Conservation (phyloP, 1,284 basidiomycete species). For the Retiboletus flavoniger region DNA sequence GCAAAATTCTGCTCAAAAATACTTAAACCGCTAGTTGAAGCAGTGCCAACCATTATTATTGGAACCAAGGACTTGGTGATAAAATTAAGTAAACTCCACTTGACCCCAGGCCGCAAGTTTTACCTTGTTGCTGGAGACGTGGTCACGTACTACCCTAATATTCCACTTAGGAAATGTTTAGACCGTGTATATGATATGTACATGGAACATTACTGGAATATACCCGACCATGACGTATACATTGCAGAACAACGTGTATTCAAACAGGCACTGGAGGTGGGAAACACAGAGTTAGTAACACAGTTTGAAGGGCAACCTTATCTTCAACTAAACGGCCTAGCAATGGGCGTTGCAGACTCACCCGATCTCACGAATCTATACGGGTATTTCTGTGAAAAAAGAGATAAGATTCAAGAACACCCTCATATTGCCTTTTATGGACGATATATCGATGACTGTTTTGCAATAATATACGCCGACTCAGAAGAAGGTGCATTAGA, state of each 20-base stretch:
- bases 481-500: not conserved
- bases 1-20: too few species aligned
- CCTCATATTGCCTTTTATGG: too few species aligned
- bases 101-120: rapidly evolving
- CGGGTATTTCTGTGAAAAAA: too few species aligned
- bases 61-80: slow-evolving; percentile 11
- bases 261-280: not conserved
- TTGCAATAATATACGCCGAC: not conserved
- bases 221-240: not conserved
- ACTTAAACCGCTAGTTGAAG: too few species aligned
- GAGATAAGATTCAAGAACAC: too few species aligned
- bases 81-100: not conserved
- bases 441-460: too few species aligned
- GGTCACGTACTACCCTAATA: not conserved
- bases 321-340: not conserved
- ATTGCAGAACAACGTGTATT: not conserved
- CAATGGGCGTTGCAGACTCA: not conserved
- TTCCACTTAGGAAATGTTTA: not conserved
- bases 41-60: too few species aligned
- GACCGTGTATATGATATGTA: not conserved
- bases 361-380: too few species aligned
- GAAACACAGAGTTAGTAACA: not conserved
- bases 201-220: not conserved
- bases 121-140: slow-evolving; percentile 6
- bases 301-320: not conserved